Evolutionary conservation across 768 basidiomycete species (phyloP), one percentile per base, ranked within the genome.

Genomic region (Russula sp.): DNA sequence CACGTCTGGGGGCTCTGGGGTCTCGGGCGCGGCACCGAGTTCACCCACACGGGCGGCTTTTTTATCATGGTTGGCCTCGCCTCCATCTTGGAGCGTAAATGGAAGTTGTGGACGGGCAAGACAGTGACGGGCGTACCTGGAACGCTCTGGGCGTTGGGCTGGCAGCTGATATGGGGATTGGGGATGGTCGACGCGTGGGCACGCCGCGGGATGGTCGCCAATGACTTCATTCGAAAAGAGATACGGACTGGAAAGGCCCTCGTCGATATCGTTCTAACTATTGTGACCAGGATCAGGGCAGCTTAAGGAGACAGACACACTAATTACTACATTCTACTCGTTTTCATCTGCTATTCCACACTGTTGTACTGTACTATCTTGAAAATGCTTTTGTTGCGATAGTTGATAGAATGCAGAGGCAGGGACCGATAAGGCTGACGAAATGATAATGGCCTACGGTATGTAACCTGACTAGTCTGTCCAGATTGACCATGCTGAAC

Each of bases 1-100:
- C 89, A 91, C 64, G 78, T 83, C 63, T 54, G 80, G 27, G 85
- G 83, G 7, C 65, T 83, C 56, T 86, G 80, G 77, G 84, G 83
- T 5, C 80, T 88, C 81, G 81, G 79, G 1, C 75, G 76, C 6
- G 86, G 84, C n/a, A 73, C 75, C 1, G 82, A 86, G 45, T 77
- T 81, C 0, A 22, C 57, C 3, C 61, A 62, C 7, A 73, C 85
- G 10, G 71, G 74, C 3, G 81, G 80, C 4, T 87, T 82, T 69
- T 89, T 89, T 70, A 37, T 87, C 55, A 72, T 85, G 70, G 82
- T 81, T 60, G 87, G 81, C 13, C 65, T 84, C 1, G 85, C 83
- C 1, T 66, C 84, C 6, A 59, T 81, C 1, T 53, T 83, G 35
- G 87, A 89, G 71, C 67, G 72, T 14, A 55, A 71, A 9, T 88